A percentile compares a stretch with the other conserved stretches of the same genome.
phyloP scores from a whole-genome alignment of 2,329 filamentous ascomycete species.

The Akanthomyces muscarius region DNA sequence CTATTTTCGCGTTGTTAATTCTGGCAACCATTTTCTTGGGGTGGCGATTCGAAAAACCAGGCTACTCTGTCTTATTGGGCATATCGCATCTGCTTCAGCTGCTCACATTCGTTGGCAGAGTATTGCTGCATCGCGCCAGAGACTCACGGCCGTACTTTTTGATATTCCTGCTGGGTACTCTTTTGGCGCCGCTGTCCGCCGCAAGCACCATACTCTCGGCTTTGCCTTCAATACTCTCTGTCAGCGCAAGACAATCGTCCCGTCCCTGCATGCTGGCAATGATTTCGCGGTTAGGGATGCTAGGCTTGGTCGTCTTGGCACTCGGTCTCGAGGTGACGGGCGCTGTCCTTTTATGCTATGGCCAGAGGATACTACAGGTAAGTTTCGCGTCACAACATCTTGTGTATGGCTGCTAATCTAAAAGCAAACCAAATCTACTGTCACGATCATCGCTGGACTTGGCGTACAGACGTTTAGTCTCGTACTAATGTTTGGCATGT shows the following conservation, averaged over 20 bases:
- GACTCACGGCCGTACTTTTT: slow-evolving; percentile 7
- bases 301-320: not conserved
- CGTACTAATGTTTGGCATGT: not conserved
- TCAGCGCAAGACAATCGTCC: too few species aligned
- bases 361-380: not conserved
- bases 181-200: not conserved
- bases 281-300: not conserved
- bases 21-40: slow-evolving; percentile 37
- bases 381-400: not conserved
- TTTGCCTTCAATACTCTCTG: not conserved
- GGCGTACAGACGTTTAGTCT: slow-evolving; percentile 4
- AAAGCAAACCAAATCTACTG: not conserved
- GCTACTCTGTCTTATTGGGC: not conserved
- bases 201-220: not conserved
- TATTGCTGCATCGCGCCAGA: not conserved
- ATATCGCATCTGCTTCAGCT: slow-evolving; percentile 24
- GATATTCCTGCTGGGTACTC: not conserved
- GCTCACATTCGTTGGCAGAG: slow-evolving; percentile 32
- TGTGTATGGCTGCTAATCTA: not conserved
- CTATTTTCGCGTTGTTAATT: slow-evolving; percentile 37
- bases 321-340: not conserved
- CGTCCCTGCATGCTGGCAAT: too few species aligned
- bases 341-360: not conserved
- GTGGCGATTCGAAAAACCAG: slow-evolving; percentile 28
- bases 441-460: not conserved